Evolutionary conservation across 2,329 filamentous ascomycete genomes (phyloP).

Genomic region (Lecanosticta acicola): DNA sequence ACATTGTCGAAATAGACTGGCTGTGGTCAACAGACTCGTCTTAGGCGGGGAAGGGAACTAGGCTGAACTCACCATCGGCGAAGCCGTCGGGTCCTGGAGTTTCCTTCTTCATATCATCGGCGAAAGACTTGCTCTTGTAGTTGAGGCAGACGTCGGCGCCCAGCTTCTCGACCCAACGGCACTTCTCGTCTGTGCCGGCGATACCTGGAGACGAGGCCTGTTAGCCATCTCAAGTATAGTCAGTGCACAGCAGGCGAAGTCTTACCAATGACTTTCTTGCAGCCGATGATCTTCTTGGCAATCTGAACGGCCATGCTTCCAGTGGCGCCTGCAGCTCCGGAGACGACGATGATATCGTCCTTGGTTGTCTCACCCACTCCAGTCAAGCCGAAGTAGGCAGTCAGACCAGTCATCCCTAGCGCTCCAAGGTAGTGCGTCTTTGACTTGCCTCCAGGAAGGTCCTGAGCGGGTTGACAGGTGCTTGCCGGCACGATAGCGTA

Average conservation of each 20-base stretch:
- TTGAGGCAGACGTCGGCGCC: slow-evolving; percentile 49
- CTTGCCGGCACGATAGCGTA: slow-evolving; percentile 37
- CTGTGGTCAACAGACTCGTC: neutral
- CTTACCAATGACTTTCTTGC: slow-evolving; percentile 41
- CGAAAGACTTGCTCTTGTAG: slow-evolving; percentile 48
- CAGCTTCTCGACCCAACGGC: slow-evolving; percentile 46
- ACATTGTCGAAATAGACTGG: slow-evolving; percentile 66
- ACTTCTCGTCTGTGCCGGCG: slow-evolving; percentile 49
- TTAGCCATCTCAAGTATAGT: slow-evolving; percentile 12
- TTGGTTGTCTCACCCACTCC: slow-evolving; percentile 36
- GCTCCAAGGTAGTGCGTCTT: slow-evolving; percentile 44
- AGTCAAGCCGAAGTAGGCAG: slow-evolving; percentile 46
- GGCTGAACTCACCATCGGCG: slow-evolving; percentile 42
- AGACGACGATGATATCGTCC: slow-evolving; percentile 44
- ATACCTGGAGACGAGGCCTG: slow-evolving; percentile 38
- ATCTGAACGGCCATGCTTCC: slow-evolving; percentile 50
- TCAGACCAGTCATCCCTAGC: slow-evolving; percentile 41
- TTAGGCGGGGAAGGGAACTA: neutral
- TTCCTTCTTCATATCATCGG: slow-evolving; percentile 41
- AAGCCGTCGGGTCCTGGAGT: slow-evolving; percentile 37
- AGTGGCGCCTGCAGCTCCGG: slow-evolving; percentile 46
- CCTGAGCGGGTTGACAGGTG: slow-evolving; percentile 17
- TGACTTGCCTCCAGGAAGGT: slow-evolving; percentile 32
- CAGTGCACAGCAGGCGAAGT: slow-evolving; percentile 33
- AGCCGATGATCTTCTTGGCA: slow-evolving; percentile 44